These are phyloP conservation scores for Santalum album DNA, from an alignment of 164 flowering plant species.

Conservation along the genomic window DNA sequence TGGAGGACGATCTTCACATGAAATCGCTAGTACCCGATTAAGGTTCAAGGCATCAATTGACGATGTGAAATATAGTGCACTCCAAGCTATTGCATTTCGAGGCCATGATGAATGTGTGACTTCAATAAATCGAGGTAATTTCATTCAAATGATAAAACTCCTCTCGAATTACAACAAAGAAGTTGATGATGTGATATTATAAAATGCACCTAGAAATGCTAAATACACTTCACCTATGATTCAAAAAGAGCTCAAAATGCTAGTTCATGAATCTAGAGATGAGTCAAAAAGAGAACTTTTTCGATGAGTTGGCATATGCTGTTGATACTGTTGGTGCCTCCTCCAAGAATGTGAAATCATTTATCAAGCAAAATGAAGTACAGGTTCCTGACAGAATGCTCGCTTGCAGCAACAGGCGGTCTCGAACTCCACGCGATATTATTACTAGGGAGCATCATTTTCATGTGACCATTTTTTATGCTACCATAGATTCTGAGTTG, in stretches of 20 bases:
- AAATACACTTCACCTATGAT: neutral
- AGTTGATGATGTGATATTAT: neutral
- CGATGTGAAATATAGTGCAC: neutral
- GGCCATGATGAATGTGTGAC: neutral
- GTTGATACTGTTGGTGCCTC: neutral
- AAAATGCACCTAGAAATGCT: neutral
- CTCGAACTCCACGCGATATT: neutral
- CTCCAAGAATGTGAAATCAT: neutral
- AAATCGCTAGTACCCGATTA: neutral
- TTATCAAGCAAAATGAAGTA: neutral
- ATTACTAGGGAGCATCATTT: neutral
- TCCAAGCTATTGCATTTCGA: neutral
- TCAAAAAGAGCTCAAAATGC: neutral
- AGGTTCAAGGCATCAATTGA: neutral
- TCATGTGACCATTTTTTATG: neutral
- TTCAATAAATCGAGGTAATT: neutral
- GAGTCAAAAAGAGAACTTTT: neutral
- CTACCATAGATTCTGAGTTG: neutral
- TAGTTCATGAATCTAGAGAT: neutral
- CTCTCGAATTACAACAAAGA: neutral
- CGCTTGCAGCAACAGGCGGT: neutral
- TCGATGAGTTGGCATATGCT: neutral
- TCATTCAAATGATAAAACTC: neutral
- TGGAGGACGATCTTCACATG: neutral
- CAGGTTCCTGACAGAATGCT: neutral